Base-by-base conservation (phyloP, 2,329 filamentous ascomycete genomes). In the Fusarium neocosmosporiellum region DNA sequence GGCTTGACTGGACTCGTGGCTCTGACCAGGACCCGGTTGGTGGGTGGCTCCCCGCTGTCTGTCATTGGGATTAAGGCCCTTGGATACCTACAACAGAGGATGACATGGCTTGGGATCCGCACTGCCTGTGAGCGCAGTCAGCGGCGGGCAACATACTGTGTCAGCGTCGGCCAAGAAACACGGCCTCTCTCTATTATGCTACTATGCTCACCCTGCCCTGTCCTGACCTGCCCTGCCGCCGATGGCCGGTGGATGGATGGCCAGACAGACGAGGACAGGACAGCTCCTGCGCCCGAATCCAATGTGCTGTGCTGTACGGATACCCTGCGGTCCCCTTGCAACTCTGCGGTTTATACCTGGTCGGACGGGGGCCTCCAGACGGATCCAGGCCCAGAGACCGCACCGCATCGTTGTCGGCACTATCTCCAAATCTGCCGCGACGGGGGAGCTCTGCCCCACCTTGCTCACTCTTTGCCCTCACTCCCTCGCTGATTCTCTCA, bases 391-490 rank as follows among this genome's bases (percentile, higher is more conserved):
- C 68, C 59, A 72, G 61, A 76, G 71, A 31, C 73, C 64, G 64
- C 64, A 73, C 63, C 59, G 60, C 73, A 76, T 76, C 73, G 73
- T 75, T 75, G 75, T 72, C 75, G 75, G 75, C 75, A 77, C 75
- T 74, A 77, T 77, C 75, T 77, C 71, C 75, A 76, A 77, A 77
- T 77, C 75, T 77, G 75, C 75, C 75, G 75, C 69, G 74, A 71
- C 72, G 70, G 74, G 74, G 71, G 71, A 74, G 67, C 65, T 67
- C 67, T 75, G 74, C 74, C 74, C 74, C 75, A 76, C 75, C 74
- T 74, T 69, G 66, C 71, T 74, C 71, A 72, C 69, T 74, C 69
- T 70, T 74, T 72, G 66, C 71, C 70, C 72, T 75, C 74, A 75
- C 70, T 72, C 72, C 72, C 71, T 75, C 63, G 66, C 70, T 68